Conservation (phyloP, 768 basidiomycete genomes). For the Auricularia heimuer region DNA sequence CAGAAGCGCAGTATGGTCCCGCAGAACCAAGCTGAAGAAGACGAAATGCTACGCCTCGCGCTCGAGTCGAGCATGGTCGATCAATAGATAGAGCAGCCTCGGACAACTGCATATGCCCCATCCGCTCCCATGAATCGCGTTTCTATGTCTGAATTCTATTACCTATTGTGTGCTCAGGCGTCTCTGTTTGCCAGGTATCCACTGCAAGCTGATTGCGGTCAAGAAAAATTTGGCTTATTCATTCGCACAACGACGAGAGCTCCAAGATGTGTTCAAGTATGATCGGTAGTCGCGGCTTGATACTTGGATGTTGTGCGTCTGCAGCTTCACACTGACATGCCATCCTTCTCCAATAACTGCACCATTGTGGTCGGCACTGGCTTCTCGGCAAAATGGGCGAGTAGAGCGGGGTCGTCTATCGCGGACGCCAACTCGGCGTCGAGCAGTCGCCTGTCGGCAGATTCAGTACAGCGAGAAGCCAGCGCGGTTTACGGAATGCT, state of each 20-base stretch:
- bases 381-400: constrained; percentile 38
- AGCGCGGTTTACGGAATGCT: not conserved
- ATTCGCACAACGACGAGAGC: too few relatives aligned
- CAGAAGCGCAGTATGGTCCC: not conserved
- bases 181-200: too few relatives aligned
- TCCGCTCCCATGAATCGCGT: too few relatives aligned
- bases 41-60: not conserved
- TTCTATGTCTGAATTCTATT: too few relatives aligned
- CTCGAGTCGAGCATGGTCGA: not conserved
- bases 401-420: constrained; percentile 50
- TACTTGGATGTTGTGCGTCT: too few relatives aligned
- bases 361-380: constrained; percentile 38
- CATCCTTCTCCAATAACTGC: constrained; percentile 27
- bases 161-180: too few relatives aligned
- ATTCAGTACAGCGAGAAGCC: not conserved
- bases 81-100: not conserved
- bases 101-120: too few relatives aligned
- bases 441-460: constrained; percentile 44
- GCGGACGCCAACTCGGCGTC: constrained; percentile 56
- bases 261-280: too few relatives aligned
- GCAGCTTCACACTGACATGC: constrained; percentile 6
- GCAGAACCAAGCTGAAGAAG: not conserved
- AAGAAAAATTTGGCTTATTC: too few relatives aligned
- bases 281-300: too few relatives aligned
- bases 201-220: too few relatives aligned